Evolutionary conservation across 2,329 filamentous ascomycete genomes (phyloP).

Genomic region (Amauroascus verrucosus): DNA sequence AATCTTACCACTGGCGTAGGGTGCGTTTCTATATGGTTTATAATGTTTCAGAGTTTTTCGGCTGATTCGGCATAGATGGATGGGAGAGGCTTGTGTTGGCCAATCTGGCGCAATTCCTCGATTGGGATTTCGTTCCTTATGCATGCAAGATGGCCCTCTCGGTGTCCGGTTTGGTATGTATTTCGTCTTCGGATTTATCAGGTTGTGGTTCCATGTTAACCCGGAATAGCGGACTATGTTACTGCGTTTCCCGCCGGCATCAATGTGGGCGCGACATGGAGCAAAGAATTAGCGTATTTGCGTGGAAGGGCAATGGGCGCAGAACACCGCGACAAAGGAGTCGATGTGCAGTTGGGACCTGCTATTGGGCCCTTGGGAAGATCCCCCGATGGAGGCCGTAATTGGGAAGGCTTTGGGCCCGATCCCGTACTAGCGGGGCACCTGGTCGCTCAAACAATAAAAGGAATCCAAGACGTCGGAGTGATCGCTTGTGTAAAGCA

Average conservation of each 20-base stretch:
- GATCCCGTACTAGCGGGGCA: constrained; percentile 67
- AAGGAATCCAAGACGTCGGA: constrained; percentile 71
- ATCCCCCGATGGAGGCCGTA: constrained; percentile 55
- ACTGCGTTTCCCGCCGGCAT: constrained; percentile 72
- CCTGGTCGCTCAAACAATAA: constrained; percentile 60
- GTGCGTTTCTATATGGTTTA: constrained; percentile 39
- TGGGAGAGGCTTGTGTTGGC: constrained; percentile 64
- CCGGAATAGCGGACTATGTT: constrained; percentile 56
- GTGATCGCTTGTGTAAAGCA: constrained; percentile 79
- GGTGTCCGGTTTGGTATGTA: constrained; percentile 58
- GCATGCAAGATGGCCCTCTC: constrained; percentile 75
- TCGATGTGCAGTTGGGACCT: constrained; percentile 65
- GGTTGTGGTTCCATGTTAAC: constrained; percentile 9
- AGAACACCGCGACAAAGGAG: constrained; percentile 65
- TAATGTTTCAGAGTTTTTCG: not conserved
- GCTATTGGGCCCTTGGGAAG: constrained; percentile 65
- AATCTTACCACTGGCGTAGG: constrained; percentile 88
- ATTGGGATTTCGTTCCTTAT: constrained; percentile 58
- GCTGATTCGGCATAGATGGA: constrained; percentile 42
- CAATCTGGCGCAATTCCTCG: constrained; percentile 46
- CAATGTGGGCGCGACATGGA: constrained; percentile 74
- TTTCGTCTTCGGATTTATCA: not conserved
- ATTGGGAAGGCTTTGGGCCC: constrained; percentile 58
- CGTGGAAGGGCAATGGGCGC: constrained; percentile 64
- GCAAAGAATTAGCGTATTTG: constrained; percentile 57